Evolutionary conservation across 768 basidiomycete genomes (phyloP).

Genomic region (Trametes punicea): DNA sequence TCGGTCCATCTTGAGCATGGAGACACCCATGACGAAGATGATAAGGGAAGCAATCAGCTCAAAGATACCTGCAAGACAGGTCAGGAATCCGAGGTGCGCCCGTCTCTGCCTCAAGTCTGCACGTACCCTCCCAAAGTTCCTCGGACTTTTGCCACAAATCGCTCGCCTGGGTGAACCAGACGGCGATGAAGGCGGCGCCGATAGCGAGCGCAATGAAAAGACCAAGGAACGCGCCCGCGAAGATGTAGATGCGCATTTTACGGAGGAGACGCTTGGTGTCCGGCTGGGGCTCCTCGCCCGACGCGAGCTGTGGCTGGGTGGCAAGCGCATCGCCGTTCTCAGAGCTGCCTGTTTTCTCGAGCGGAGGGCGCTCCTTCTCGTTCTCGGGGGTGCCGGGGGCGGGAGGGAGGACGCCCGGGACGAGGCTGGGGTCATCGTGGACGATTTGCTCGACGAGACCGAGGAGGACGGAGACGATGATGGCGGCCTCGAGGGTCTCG

Average conservation of each 20-base stretch:
- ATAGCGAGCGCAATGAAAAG: conserved; percentile 78
- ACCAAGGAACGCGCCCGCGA: conserved; percentile 70
- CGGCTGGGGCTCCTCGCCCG: conserved; percentile 25
- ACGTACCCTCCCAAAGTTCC: conserved; percentile 87
- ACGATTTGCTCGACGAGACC: conserved; percentile 88
- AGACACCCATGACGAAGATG: conserved; percentile 91
- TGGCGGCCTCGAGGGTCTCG: conserved; percentile 88
- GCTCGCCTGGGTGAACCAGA: conserved; percentile 90
- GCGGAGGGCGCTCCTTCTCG: conserved; percentile 20
- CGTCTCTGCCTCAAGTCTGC: conserved; percentile 18
- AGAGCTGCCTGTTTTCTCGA: conserved; percentile 11
- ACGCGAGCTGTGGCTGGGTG: conserved; percentile 20
- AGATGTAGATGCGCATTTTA: conserved; percentile 74
- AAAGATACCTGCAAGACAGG: conserved; percentile 51
- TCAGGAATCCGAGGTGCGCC: background rate
- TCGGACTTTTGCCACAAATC: conserved; percentile 86
- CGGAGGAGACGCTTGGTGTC: conserved; percentile 47
- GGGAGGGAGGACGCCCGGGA: conserved; percentile 11
- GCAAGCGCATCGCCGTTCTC: conserved; percentile 14
- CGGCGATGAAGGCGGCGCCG: conserved; percentile 88
- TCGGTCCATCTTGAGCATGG: conserved; percentile 94
- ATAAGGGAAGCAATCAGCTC: conserved; percentile 68
- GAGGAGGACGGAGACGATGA: conserved; percentile 90
- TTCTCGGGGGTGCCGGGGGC: conserved; percentile 8
- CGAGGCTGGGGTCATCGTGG: conserved; percentile 24